Percentiles rank a stretch among this genome's conserved stretches.
Evolutionary conservation across 2,329 filamentous ascomycete species (phyloP).

Genomic region (Trichoderma atrobrunneum): DNA sequence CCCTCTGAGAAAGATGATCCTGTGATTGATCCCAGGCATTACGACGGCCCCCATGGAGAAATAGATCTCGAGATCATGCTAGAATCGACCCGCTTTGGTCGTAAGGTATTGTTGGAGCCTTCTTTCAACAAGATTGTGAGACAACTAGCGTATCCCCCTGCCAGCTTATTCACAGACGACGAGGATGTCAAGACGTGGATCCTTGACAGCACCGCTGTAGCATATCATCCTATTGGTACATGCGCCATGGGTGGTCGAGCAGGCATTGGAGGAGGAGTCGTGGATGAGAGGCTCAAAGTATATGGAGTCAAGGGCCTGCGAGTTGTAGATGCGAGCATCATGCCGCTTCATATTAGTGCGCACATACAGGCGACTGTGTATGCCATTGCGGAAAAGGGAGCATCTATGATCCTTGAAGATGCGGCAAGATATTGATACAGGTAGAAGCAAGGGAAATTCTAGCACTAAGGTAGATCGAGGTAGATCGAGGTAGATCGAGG

Average conservation of each 20-base stretch:
- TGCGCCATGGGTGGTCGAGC: conserved; percentile 34
- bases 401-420: conserved; percentile 31
- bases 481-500: background rate
- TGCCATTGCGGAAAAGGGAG: conserved; percentile 34
- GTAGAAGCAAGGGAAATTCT: background rate
- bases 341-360: conserved; percentile 29
- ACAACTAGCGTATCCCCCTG: conserved; percentile 25
- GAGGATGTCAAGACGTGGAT: conserved; percentile 28
- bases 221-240: conserved; percentile 42
- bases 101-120: conserved; percentile 37
- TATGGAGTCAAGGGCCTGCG: conserved; percentile 27
- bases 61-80: conserved; percentile 45
- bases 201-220: conserved; percentile 29
- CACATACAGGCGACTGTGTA: conserved; percentile 31
- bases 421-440: background rate
- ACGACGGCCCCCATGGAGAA: conserved; percentile 36
- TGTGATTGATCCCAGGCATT: conserved; percentile 44
- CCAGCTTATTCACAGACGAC: conserved; percentile 21
- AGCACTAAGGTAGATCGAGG: no score
- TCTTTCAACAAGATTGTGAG: conserved; percentile 39
- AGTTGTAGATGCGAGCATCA: conserved; percentile 28
- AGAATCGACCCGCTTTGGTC: conserved; percentile 38
- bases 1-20: conserved; percentile 29
- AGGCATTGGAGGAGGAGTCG: conserved; percentile 32
- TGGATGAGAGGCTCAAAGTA: conserved; percentile 28